Conservation (phyloP, 2,329 filamentous ascomycete genomes). For the Rhexocercosporidium sp. region DNA sequence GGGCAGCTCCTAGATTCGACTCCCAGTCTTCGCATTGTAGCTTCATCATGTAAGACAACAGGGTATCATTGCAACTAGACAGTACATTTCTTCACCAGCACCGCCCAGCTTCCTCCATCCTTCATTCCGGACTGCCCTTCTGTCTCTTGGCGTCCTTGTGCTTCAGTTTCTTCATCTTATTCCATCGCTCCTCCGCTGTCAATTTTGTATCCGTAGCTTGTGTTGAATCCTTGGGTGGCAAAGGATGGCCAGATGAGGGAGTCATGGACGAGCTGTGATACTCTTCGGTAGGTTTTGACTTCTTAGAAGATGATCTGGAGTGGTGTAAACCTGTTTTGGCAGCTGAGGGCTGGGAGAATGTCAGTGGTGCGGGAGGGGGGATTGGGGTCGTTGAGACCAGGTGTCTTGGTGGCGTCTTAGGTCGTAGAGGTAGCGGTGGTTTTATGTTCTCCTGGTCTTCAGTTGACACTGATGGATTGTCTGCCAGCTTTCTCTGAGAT, state of each 20-base stretch:
- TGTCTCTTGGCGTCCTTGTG: constrained; percentile 11
- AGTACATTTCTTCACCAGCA: neutral
- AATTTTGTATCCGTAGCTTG: constrained; percentile 14
- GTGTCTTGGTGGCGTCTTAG: constrained; percentile 1
- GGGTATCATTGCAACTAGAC: constrained; percentile 2
- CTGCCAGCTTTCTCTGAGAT: constrained; percentile 26
- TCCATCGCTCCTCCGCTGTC: constrained; percentile 22
- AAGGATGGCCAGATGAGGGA: neutral
- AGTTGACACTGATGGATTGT: constrained; percentile 28
- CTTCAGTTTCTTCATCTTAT: constrained; percentile 28
- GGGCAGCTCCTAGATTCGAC: neutral
- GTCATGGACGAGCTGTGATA: neutral
- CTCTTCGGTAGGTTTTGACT: neutral
- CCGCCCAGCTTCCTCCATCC: neutral
- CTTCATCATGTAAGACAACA: neutral
- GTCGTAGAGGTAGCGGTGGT: neutral
- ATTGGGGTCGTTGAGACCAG: constrained; percentile 11
- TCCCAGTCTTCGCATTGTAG: neutral
- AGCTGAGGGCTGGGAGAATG: neutral
- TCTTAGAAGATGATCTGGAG: constrained; percentile 8
- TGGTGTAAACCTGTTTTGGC: neutral
- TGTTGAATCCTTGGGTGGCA: constrained; percentile 6
- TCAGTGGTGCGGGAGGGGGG: constrained; percentile 12
- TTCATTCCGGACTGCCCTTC: neutral
- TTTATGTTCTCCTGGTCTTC: constrained; percentile 1